Conservation (phyloP, 371 early-diverging fungal genomes). For the Rhizomucor miehei region DNA sequence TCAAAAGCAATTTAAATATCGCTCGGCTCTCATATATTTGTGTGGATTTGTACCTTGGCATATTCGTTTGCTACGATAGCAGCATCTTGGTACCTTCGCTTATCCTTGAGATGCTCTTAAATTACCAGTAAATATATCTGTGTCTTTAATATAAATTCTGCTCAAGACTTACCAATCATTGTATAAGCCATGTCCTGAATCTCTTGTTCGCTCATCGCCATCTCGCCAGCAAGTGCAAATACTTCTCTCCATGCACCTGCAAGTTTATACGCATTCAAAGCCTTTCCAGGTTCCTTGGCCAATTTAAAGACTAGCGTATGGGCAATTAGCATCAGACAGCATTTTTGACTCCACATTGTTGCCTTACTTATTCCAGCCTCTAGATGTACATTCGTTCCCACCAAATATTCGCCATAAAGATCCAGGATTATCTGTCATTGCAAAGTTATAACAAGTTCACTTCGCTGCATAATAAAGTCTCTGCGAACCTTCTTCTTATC, state of each 20-base stretch:
- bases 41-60: constrained; percentile 26
- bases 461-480: too few species aligned
- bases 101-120: constrained; percentile 52
- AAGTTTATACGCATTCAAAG: constrained; percentile 66
- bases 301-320: constrained; percentile 51
- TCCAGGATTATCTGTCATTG: constrained; percentile 37
- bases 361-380: constrained; percentile 66
- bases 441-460: too few species aligned
- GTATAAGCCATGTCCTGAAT: constrained; percentile 49
- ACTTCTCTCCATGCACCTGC: constrained; percentile 73
- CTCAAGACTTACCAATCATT: constrained; percentile 28
- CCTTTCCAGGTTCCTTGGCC: constrained; percentile 59
- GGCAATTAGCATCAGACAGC: constrained; percentile 5
- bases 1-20: background rate
- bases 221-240: constrained; percentile 62
- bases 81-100: constrained; percentile 60
- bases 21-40: background rate
- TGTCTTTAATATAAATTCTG: background rate
- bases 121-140: constrained; percentile 1
- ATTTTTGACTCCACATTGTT: constrained; percentile 4
- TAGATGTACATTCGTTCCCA: constrained; percentile 49
- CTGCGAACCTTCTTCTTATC: constrained; percentile 34
- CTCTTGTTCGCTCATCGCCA: constrained; percentile 47
- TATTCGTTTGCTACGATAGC: constrained; percentile 66
- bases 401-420: constrained; percentile 67